Evolutionary conservation across 148 eudicot genomes (phyloP).

Genomic region (Vaccinium macrocarpon): DNA sequence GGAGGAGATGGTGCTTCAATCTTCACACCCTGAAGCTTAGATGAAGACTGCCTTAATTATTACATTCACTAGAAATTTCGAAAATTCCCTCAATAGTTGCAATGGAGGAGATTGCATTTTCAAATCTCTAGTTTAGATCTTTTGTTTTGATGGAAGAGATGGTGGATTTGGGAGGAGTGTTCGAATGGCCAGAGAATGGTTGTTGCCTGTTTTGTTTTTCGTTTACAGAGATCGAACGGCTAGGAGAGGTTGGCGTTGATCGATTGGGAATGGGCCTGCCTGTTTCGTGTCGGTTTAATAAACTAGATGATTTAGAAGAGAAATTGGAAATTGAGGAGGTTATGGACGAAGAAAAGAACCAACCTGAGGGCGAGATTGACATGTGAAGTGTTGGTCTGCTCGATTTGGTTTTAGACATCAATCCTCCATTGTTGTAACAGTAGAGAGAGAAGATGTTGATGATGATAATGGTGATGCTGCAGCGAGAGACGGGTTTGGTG

Average conservation of each 20-base stretch:
- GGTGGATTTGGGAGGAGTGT: no score
- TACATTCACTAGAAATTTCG: no score
- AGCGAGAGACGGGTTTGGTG: not conserved
- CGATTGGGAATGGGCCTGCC: conserved; percentile 31
- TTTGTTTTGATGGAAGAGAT: no score
- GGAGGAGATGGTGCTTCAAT: no score
- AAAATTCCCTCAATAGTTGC: no score
- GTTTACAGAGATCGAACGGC: conserved; percentile 14
- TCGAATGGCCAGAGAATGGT: conserved; percentile 3
- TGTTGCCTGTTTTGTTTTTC: not conserved
- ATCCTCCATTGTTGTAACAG: conserved; percentile 31
- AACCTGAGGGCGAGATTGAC: conserved; percentile 50
- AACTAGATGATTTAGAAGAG: conserved; percentile 15
- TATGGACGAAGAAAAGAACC: conserved; percentile 47
- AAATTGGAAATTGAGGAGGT: conserved; percentile 26
- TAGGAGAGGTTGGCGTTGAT: conserved; percentile 13
- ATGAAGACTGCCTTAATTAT: no score
- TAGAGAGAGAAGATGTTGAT: not conserved
- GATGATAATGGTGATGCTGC: not conserved
- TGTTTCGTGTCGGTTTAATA: conserved; percentile 25
- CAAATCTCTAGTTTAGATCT: no score
- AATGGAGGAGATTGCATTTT: no score
- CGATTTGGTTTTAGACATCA: conserved; percentile 25
- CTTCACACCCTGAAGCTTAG: no score
- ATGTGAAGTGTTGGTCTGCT: not conserved